Conservation (phyloP, 805 yeast genomes). For the Wickerhamomyces bisporus region DNA sequence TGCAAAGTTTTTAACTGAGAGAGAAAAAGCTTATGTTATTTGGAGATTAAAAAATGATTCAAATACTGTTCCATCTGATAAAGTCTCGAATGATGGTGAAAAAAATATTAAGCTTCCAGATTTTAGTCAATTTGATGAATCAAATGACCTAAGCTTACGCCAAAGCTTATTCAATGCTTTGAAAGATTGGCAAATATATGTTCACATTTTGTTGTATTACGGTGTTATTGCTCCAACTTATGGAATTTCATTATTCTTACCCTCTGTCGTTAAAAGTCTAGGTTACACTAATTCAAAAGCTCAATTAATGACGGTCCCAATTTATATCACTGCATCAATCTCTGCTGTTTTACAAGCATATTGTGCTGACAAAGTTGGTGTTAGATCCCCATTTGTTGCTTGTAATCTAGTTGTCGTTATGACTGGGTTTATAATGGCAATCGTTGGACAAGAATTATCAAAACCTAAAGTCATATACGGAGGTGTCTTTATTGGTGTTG, state of each 20-base stretch:
- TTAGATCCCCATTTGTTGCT: constrained; percentile 28
- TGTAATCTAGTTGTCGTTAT: constrained; percentile 25
- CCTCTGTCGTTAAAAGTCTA: constrained; percentile 35
- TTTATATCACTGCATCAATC: constrained; percentile 31
- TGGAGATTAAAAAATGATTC: constrained; percentile 20
- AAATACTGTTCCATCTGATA: too few relatives aligned
- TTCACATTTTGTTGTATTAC: constrained; percentile 25
- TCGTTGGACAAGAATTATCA: constrained; percentile 21
- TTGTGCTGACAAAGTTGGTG: constrained; percentile 24
- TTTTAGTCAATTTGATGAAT: constrained; percentile 9
- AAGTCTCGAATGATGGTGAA: too few relatives aligned
- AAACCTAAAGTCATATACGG: constrained; percentile 28
- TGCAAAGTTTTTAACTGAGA: constrained; percentile 36
- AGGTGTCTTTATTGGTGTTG: constrained; percentile 26
- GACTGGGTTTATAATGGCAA: constrained; percentile 29
- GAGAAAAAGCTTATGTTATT: constrained; percentile 27
- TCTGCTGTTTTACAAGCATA: constrained; percentile 25
- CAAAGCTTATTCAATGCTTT: constrained; percentile 19
- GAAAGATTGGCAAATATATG: constrained; percentile 28
- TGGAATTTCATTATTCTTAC: constrained; percentile 35
- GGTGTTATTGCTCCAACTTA: constrained; percentile 31
- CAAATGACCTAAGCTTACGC: constrained; percentile 10
- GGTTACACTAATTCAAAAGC: constrained; percentile 36
- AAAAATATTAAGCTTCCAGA: constrained; percentile 4
- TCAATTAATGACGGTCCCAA: constrained; percentile 39